These are phyloP conservation scores for Lathyrus oleraceus DNA, from an alignment of 306 rosid species.

Conservation along the genomic window DNA sequence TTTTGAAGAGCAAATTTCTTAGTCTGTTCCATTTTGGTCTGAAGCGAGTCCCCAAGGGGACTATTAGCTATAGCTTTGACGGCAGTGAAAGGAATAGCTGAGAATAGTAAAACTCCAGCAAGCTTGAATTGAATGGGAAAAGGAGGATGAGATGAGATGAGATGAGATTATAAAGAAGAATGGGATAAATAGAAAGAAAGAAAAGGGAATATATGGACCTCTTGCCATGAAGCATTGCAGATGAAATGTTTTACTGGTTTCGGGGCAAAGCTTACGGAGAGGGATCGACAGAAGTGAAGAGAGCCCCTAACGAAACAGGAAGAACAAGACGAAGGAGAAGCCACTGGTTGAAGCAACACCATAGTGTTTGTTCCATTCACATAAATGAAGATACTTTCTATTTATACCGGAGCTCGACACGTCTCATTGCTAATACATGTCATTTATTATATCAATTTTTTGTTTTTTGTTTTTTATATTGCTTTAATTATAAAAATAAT, in stretches of 20 bases:
- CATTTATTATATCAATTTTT: no score
- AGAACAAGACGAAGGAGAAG: constrained; percentile 41
- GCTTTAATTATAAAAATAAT: no score
- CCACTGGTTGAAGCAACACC: constrained; percentile 36
- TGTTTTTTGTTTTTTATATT: no score
- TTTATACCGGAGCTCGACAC: no score
- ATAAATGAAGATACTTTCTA: no score
- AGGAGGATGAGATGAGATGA: background rate
- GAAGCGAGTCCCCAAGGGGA: constrained; percentile 82
- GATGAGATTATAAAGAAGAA: background rate
- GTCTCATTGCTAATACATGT: no score
- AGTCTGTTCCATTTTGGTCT: constrained; percentile 56
- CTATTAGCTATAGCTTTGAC: constrained; percentile 91
- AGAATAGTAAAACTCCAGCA: constrained; percentile 80
- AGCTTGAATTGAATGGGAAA: constrained; percentile 47
- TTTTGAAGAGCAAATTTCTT: constrained; percentile 55
- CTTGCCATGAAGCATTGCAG: constrained; percentile 86
- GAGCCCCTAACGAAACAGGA: constrained; percentile 16
- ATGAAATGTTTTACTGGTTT: constrained; percentile 30
- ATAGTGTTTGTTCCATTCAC: constrained; percentile 4
- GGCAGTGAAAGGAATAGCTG: constrained; percentile 88
- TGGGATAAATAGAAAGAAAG: background rate
- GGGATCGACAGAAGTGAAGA: constrained; percentile 7
- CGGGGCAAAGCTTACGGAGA: constrained; percentile 12
- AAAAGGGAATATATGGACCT: constrained; percentile 44